These are phyloP conservation scores for Zygoascus flipseniorum DNA, from an alignment of 805 yeast species.

Conservation along the genomic window DNA sequence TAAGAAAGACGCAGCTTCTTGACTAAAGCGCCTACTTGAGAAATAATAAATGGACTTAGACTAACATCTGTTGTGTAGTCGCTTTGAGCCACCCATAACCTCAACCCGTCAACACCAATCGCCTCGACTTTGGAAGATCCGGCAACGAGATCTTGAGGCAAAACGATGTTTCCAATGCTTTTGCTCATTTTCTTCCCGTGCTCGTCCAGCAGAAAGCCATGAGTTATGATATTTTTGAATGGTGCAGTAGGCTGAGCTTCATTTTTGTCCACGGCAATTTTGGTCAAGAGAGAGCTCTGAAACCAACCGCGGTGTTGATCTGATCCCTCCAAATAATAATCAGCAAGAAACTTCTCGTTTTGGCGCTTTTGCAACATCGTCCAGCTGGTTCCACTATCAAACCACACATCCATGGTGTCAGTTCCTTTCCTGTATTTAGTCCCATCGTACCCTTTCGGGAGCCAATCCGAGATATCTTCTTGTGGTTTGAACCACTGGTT, in stretches of 20 bases:
- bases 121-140: slow-evolving; percentile 42
- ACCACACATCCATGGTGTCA: slow-evolving; percentile 99
- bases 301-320: slow-evolving; percentile 99
- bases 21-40: slow-evolving; percentile 68
- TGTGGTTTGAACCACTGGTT: slow-evolving; percentile 59
- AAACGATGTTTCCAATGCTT: slow-evolving; percentile 73
- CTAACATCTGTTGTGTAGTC: slow-evolving; percentile 78
- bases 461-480: slow-evolving; percentile 56
- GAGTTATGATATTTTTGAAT: slow-evolving; percentile 70
- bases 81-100: slow-evolving; percentile 85
- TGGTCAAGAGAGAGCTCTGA: slow-evolving; percentile 83
- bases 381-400: slow-evolving; percentile 96
- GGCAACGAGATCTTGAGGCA: slow-evolving; percentile 55
- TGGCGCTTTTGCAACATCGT: slow-evolving; percentile 39
- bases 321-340: slow-evolving; percentile 91
- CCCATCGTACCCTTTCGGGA: slow-evolving; percentile 46
- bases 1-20: slow-evolving; percentile 79
- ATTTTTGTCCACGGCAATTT: slow-evolving; percentile 39
- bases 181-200: slow-evolving; percentile 90
- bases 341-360: slow-evolving; percentile 47
- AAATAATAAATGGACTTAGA: slow-evolving; percentile 61
- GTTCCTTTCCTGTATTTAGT: slow-evolving; percentile 51
- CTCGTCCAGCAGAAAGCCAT: slow-evolving; percentile 87
- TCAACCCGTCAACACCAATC: slow-evolving; percentile 84
- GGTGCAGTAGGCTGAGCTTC: slow-evolving; percentile 44